Evolutionary conservation across 179 eudicot genomes (phyloP).

Genomic region (Drosera spatulata): DNA sequence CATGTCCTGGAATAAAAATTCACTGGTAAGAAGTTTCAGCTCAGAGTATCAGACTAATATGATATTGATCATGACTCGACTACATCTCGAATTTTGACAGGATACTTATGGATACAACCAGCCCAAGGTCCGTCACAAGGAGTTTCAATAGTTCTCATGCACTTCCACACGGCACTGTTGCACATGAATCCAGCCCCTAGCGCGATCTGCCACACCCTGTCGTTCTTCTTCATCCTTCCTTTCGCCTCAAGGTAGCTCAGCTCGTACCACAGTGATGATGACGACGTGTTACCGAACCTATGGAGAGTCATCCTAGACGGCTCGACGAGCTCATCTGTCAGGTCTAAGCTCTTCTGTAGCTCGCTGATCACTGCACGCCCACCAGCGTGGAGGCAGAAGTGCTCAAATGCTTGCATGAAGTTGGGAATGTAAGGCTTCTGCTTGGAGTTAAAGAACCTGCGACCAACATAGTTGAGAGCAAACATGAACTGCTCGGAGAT

Average conservation of each 20-base stretch:
- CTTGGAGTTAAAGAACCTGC: slow-evolving; percentile 15
- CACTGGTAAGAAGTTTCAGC: too few species aligned
- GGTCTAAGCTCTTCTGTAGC: slow-evolving; percentile 26
- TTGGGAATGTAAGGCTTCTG: slow-evolving; percentile 27
- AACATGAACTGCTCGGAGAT: slow-evolving; percentile 25
- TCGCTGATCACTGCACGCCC: slow-evolving; percentile 40
- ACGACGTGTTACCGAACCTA: slow-evolving; percentile 32
- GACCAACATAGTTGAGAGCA: slow-evolving; percentile 8
- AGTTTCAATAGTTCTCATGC: slow-evolving; percentile 7
- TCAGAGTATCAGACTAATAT: too few species aligned
- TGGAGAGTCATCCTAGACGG: slow-evolving; percentile 36
- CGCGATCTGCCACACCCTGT: slow-evolving; percentile 35
- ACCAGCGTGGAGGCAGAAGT: slow-evolving; percentile 42
- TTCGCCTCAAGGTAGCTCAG: slow-evolving; percentile 31
- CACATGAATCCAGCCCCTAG: slow-evolving; percentile 47
- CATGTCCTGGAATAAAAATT: too few species aligned
- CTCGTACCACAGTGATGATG: slow-evolving; percentile 34
- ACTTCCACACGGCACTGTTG: slow-evolving; percentile 41
- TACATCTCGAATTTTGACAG: slow-evolving; percentile 18
- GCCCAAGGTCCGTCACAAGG: slow-evolving; percentile 35
- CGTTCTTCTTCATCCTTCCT: slow-evolving; percentile 31
- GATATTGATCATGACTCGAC: too few species aligned
- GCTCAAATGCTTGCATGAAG: slow-evolving; percentile 36
- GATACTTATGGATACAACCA: slow-evolving; percentile 36
- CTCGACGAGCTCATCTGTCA: slow-evolving; percentile 18